Base-by-base conservation (phyloP, 306 rosid genomes). In the Ormosia emarginata region DNA sequence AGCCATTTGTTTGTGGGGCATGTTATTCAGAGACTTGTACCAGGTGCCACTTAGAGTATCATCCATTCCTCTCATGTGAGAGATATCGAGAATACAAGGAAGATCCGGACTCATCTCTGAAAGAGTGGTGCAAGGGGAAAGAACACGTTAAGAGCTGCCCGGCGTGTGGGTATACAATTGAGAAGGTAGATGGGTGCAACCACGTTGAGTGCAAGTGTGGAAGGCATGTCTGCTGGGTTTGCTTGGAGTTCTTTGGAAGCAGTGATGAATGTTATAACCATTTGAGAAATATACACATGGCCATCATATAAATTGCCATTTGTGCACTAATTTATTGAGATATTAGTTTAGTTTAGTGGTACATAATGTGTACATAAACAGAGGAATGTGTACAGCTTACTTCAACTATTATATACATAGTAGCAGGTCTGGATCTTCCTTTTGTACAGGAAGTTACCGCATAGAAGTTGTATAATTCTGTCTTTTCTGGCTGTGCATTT, bases 101-200 rank as follows among this genome's bases (percentile, higher is more conserved):
- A 32, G 99, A 96, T 71, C 99, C 98, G 0, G 99, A 95, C 77
- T 82, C 81, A n/a, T 93, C 99, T 7, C 83, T 96, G 81, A 81
- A 69, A 69, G 91, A 88, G 67, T 96, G 99, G 99, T 78, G 93
- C 82, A 93, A 66, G 41, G 99, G 91, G 33, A 91, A 87, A 83
- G 96, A 85, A 40, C 84, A 93, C 37, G 99, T 93, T 14, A 96
- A 93, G 92, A 72, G 79, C 84, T 96, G 99, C 83, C 83, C 88
- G 0, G 83, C 61, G 1, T 96, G 99, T 73, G 88, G 92, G 34
- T 88, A 77, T 74, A 83, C 90, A 15, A 92, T 96, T 41, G 97
- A 96, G 89, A 96, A 96, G 89, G 52, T 78, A 1, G 98, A 93
- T 7, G 99, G 99, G 43, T 96, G 99, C 91, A 93, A 96, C 84